Percentiles rank a stretch among this genome's conserved stretches.
Conservation (phyloP, 768 basidiomycete genomes). For the Dioszegia aurantiaca region DNA sequence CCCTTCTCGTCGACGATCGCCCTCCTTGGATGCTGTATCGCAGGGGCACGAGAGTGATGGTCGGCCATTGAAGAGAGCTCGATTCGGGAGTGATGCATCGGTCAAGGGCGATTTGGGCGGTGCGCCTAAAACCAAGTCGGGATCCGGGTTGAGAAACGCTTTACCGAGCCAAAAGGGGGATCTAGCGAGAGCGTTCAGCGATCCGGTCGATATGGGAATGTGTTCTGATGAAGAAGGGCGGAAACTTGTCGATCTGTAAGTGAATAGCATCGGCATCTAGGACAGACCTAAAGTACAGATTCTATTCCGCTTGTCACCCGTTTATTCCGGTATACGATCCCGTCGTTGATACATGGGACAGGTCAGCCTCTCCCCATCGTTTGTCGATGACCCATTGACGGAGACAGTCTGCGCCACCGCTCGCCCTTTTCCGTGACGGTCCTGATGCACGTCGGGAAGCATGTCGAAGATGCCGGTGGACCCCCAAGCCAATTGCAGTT, state of each 20-base stretch:
- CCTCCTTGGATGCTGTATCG: background rate
- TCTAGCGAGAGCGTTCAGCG: constrained; percentile 22
- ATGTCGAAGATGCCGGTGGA: constrained; percentile 30
- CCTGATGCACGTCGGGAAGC: constrained; percentile 30
- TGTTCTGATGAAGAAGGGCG: constrained; percentile 35
- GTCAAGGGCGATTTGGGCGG: background rate
- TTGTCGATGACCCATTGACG: background rate
- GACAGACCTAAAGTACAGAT: constrained; percentile 14
- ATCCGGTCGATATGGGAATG: constrained; percentile 37
- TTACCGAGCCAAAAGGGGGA: constrained; percentile 23
- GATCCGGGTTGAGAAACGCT: constrained; percentile 12
- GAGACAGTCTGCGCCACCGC: constrained; percentile 31
- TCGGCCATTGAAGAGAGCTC: background rate
- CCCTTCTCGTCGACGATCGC: background rate
- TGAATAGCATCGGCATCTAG: background rate
- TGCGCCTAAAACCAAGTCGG: background rate
- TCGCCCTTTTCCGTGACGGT: constrained; percentile 40
- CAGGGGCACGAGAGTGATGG: background rate
- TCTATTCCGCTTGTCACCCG: constrained; percentile 10
- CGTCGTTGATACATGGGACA: constrained; percentile 22
- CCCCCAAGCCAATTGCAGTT: constrained; percentile 29
- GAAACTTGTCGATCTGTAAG: constrained; percentile 39
- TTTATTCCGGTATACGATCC: constrained; percentile 25
- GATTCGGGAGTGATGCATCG: constrained; percentile 10
- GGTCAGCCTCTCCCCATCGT: constrained; percentile 1